These are phyloP conservation scores for Asterophora parasitica DNA, from an alignment of 768 basidiomycete species.

Conservation along the genomic window DNA sequence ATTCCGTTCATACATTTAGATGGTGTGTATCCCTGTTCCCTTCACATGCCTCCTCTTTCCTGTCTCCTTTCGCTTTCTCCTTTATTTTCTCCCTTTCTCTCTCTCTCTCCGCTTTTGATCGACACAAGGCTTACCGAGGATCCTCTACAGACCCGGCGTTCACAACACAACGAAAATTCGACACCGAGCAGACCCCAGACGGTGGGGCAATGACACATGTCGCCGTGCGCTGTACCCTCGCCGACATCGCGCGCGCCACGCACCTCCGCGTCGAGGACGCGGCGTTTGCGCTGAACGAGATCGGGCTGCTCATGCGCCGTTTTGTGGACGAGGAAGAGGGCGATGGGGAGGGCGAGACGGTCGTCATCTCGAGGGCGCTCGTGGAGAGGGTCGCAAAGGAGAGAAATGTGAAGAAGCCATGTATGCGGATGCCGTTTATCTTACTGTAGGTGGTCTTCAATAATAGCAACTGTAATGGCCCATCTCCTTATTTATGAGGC, in stretches of 20 bases:
- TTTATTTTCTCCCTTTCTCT: background rate
- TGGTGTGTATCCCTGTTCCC: conserved; percentile 26
- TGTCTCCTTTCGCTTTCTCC: background rate
- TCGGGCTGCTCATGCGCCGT: conserved; percentile 62
- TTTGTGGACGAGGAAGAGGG: conserved; percentile 26
- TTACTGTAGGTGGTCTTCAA: conserved; percentile 40
- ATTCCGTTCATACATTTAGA: conserved; percentile 33
- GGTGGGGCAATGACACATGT: conserved; percentile 72
- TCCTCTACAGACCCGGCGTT: conserved; percentile 44
- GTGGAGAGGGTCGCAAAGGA: conserved; percentile 57
- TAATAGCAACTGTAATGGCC: too few species aligned
- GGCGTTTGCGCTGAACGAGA: conserved; percentile 84
- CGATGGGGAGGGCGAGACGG: conserved; percentile 25
- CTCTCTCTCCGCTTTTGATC: background rate
- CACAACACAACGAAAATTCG: conserved; percentile 49
- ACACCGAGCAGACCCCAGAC: conserved; percentile 53
- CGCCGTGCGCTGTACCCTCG: conserved; percentile 65
- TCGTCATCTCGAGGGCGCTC: conserved; percentile 37
- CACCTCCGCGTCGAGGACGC: conserved; percentile 82
- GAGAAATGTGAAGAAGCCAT: conserved; percentile 67
- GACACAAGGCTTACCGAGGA: background rate
- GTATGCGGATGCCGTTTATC: conserved; percentile 57
- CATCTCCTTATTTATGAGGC: too few species aligned
- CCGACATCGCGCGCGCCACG: conserved; percentile 72
- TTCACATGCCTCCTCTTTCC: background rate